Evolutionary conservation across 176 grass and related monocot genomes (phyloP), one percentile per base, ranked within the genome.

Genomic region (Oryza officinalis): DNA sequence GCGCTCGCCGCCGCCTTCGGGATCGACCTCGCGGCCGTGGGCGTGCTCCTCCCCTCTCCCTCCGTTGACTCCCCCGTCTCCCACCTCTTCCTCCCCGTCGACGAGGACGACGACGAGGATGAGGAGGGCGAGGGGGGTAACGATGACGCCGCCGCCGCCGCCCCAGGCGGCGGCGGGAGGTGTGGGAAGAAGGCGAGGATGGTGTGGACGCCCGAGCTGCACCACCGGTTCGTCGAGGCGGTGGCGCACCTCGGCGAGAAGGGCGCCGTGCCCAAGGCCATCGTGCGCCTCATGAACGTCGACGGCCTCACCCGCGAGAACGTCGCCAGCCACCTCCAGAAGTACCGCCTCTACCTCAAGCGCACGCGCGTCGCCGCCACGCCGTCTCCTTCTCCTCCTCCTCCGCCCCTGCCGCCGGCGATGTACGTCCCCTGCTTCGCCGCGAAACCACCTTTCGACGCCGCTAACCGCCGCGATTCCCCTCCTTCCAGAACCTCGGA

Each of bases 321-420:
- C 89, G 96, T 99, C 41, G 91, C 93, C n/a, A 99, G 96, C 83
- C 96, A 99, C 70, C 90, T 99, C 61, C 96, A 99, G 65, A 99
- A 99, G 89, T 99, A 99, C 71, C 80, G 96, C 47, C 89, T 99
- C 71, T 99, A 99, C 78, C 87, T 94, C 71, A 99, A 94, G 86
- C 80, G 91, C 85, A 83, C 75, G 83, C 74, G 46, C 37, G 4
- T 2, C 32, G 33, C 27, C 79, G 35, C 14, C 26, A 10, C 22
- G 32, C 8, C 69, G 13, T 10, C 40, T 41, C 40, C 40, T 41
- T 6, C 40, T 10, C 43, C 69, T 3, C 46, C 46, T 15, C 46
- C 46, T 49, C 6, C 69, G 3, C 63, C 18, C 6, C 67, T 17
- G 10, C 20, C 33, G 4, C 43, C 57, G 22, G 11, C 79, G 67